These are phyloP conservation scores for Sporothrix luriei DNA, from an alignment of 2,329 filamentous ascomycete species.

Conservation along the genomic window DNA sequence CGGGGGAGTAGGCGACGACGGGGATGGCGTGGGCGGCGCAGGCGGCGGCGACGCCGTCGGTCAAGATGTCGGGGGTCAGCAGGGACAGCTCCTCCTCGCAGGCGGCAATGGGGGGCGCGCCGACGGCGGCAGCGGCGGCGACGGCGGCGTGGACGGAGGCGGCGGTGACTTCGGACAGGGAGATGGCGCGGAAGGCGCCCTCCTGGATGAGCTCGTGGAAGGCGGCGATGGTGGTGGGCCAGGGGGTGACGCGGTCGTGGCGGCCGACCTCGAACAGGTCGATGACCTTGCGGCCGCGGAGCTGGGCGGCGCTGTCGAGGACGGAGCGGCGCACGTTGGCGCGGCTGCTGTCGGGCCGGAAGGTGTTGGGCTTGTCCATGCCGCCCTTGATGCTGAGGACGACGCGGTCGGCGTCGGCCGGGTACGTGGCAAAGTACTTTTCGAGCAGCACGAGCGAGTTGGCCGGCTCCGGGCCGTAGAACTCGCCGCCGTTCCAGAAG, in stretches of 20 bases:
- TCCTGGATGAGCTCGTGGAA: constrained; percentile 55
- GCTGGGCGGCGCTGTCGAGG: constrained; percentile 56
- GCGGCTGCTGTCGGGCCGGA: constrained; percentile 54
- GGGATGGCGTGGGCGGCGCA: constrained; percentile 58
- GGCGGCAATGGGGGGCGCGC: constrained; percentile 43
- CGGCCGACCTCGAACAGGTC: constrained; percentile 64
- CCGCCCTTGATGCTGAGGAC: constrained; percentile 66
- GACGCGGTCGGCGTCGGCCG: constrained; percentile 64
- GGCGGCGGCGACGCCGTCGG: constrained; percentile 54
- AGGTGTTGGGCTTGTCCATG: constrained; percentile 30
- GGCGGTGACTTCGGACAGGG: constrained; percentile 56
- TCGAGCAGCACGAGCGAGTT: constrained; percentile 63
- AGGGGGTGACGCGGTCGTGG: constrained; percentile 54
- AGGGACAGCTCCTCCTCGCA: constrained; percentile 60
- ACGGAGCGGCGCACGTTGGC: constrained; percentile 59
- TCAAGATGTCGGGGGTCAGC: constrained; percentile 52
- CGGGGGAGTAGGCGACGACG: constrained; percentile 61
- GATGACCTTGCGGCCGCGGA: constrained; percentile 58
- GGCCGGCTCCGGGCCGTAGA: constrained; percentile 63
- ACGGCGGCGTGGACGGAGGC: constrained; percentile 54
- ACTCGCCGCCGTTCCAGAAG: constrained; percentile 66
- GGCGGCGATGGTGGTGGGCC: constrained; percentile 49
- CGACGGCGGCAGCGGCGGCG: constrained; percentile 41
- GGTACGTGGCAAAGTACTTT: constrained; percentile 64
- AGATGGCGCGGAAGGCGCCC: constrained; percentile 49